Percentiles rank a stretch among this genome's conserved stretches.
Conservation (phyloP, 2,329 filamentous ascomycete genomes). For the Aspergillus clavatus region DNA sequence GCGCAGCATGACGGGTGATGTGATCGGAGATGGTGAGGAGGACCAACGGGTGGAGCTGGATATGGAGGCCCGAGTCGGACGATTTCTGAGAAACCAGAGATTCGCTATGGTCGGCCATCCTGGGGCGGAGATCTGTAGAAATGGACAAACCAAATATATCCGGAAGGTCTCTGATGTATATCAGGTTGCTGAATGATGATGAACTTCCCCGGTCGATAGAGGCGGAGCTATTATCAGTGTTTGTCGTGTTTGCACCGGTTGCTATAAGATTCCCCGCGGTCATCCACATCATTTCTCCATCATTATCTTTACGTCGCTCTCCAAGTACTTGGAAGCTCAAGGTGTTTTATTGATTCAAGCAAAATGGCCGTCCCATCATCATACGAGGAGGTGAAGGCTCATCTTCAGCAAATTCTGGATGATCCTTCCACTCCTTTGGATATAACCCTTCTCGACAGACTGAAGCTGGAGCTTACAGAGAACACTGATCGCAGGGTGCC, state of each 20-base stretch:
- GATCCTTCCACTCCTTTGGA: slow-evolving; percentile 46
- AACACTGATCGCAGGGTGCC: slow-evolving; percentile 34
- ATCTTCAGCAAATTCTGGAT: slow-evolving; percentile 43
- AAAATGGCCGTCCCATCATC: slow-evolving; percentile 34
- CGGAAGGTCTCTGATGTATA: no score
- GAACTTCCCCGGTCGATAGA: neutral
- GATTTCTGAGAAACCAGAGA: slow-evolving; percentile 63
- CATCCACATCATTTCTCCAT: neutral
- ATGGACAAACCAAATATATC: no score
- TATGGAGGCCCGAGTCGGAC: slow-evolving; percentile 69
- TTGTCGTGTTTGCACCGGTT: slow-evolving; percentile 29
- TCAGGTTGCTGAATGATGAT: slow-evolving; percentile 3
- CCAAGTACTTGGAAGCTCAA: neutral
- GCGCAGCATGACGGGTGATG: slow-evolving; percentile 82
- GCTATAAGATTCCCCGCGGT: slow-evolving; percentile 21
- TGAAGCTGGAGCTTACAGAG: slow-evolving; percentile 42
- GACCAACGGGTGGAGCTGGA: slow-evolving; percentile 86
- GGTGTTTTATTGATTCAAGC: neutral
- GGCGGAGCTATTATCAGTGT: slow-evolving; percentile 20
- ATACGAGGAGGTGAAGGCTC: slow-evolving; percentile 34
- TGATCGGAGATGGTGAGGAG: slow-evolving; percentile 96
- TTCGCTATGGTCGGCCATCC: slow-evolving; percentile 51
- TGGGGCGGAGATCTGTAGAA: slow-evolving; percentile 4
- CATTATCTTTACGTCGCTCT: neutral
- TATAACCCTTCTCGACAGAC: slow-evolving; percentile 46